Conservation (phyloP, 306 rosid genomes). For the Senna tora region DNA sequence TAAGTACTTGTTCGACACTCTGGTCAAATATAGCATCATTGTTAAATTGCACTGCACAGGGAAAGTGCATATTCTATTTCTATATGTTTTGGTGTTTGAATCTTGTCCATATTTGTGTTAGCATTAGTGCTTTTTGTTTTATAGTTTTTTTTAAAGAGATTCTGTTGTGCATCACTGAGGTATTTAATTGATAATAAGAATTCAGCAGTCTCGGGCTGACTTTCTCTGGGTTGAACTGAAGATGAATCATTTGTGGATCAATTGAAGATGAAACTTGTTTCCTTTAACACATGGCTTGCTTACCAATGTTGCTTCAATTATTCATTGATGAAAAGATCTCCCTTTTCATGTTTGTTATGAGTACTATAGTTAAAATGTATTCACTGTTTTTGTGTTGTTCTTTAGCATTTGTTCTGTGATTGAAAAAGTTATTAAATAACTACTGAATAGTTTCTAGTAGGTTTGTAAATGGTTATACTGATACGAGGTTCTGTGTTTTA, state of each 20-base stretch:
- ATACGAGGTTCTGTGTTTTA: not conserved
- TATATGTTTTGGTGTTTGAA: no score
- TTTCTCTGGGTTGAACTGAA: not conserved
- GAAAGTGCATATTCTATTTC: no score
- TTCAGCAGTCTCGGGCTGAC: not conserved
- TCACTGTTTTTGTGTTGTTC: not conserved
- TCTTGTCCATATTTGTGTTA: not conserved
- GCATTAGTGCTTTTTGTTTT: not conserved
- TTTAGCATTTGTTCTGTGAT: conserved; percentile 21
- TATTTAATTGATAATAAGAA: not conserved
- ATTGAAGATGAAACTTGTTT: not conserved
- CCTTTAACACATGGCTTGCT: not conserved
- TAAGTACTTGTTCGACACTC: conserved; percentile 34
- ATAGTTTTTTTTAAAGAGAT: not conserved
- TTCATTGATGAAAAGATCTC: not conserved
- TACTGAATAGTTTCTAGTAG: not conserved
- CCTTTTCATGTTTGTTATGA: not conserved
- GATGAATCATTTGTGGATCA: conserved; percentile 3
- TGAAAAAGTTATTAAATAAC: not conserved
- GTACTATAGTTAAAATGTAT: conserved; percentile 8
- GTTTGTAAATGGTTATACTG: not conserved
- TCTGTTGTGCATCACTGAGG: conserved; percentile 21
- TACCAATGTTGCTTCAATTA: conserved; percentile 3
- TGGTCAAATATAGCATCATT: no score
- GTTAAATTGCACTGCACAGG: no score